phyloP scores from a whole-genome alignment of 768 basidiomycete species.

The Tulasnella sp. region DNA sequence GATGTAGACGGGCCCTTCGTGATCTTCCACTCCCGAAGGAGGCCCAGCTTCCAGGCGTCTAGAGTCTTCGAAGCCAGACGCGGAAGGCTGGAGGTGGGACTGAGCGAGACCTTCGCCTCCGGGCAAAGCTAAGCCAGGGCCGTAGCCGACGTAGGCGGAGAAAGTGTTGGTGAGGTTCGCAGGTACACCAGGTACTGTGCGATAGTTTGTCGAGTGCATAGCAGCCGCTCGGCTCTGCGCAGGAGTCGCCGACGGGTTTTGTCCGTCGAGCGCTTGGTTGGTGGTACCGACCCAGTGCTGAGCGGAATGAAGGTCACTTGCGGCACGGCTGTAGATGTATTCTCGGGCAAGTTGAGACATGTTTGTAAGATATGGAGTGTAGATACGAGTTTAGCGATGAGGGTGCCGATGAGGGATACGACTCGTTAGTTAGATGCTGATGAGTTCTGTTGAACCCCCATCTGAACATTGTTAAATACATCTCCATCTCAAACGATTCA shows the following conservation, averaged over 20 bases:
- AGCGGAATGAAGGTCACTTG: background rate
- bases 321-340: background rate
- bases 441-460: no score
- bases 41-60: background rate
- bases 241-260: background rate
- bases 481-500: no score
- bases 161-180: background rate
- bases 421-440: background rate
- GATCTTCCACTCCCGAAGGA: background rate
- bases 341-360: background rate
- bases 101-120: background rate
- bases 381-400: background rate
- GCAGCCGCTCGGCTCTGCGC: background rate
- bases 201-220: background rate
- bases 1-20: background rate
- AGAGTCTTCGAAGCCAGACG: no score
- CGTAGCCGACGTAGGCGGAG: background rate
- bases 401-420: background rate
- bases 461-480: no score
- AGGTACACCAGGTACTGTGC: background rate
- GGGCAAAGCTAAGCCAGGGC: background rate
- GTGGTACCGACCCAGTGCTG: background rate
- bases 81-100: background rate
- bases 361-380: background rate
- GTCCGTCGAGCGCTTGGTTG: background rate